phyloP scores from a whole-genome alignment of 495 filamentous ascomycete species.

The Trichoderma erinaceum region DNA sequence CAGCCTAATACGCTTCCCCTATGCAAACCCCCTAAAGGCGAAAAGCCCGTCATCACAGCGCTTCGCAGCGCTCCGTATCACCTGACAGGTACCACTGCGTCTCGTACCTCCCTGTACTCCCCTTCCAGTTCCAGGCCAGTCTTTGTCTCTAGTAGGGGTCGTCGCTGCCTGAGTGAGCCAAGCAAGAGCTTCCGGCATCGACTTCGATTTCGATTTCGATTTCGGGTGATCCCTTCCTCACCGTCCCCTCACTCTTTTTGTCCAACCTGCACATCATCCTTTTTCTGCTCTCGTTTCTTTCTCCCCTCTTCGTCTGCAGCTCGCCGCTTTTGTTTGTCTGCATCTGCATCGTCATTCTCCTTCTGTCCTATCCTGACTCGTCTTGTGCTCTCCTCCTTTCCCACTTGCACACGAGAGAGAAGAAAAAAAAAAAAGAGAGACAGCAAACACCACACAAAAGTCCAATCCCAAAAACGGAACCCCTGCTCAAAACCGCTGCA shows the following conservation, averaged over 20 bases:
- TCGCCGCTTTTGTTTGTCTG: background rate
- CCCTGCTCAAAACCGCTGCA: conserved; percentile 2
- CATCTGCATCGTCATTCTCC: background rate
- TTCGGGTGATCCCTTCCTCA: conserved; percentile 7
- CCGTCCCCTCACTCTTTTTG: conserved; percentile 9
- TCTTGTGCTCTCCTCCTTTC: background rate
- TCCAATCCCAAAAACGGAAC: background rate
- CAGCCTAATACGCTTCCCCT: too few relatives aligned
- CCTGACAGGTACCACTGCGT: background rate
- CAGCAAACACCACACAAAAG: background rate
- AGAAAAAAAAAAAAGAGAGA: background rate
- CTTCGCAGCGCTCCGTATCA: background rate
- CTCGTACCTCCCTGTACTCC: background rate
- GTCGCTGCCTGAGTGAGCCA: background rate
- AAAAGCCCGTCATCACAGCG: too few relatives aligned
- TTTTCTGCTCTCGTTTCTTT: background rate
- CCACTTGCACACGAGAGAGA: background rate
- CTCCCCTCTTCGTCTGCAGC: background rate
- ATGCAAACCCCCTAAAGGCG: too few relatives aligned
- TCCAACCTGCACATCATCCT: background rate
- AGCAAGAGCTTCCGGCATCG: conserved; percentile 6
- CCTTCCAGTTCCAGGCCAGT: background rate
- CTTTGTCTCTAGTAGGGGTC: background rate
- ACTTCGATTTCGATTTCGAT: background rate
- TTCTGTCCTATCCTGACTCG: background rate